phyloP scores from a whole-genome alignment of 805 yeast species.

The Yarrowia porcina region DNA sequence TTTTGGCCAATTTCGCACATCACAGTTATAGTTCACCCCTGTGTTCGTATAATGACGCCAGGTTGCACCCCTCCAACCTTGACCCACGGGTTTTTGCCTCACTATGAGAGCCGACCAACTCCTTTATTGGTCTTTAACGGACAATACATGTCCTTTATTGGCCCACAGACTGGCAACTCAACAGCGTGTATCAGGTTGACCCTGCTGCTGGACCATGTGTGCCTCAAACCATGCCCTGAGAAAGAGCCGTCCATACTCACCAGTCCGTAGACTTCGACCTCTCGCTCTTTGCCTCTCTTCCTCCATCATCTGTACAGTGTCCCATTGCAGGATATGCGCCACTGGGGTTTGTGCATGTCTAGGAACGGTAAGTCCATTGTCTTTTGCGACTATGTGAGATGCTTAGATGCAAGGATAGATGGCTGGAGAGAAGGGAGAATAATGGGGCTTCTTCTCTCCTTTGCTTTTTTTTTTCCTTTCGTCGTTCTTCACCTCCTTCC shows the following conservation, averaged over 20 bases:
- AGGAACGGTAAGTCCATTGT: conserved; percentile 15
- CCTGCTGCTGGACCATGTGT: too few species aligned
- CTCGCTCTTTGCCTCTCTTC: background rate
- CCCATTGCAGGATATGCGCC: background rate
- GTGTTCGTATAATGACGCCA: conserved; percentile 18
- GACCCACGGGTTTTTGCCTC: conserved; percentile 12
- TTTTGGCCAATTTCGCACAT: background rate
- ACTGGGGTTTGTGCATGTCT: background rate
- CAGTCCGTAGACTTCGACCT: background rate
- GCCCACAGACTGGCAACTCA: too few species aligned
- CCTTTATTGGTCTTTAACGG: too few species aligned
- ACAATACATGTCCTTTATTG: too few species aligned
- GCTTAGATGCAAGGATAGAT: background rate
- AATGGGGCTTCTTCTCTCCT: background rate
- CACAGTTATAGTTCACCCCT: conserved; percentile 21
- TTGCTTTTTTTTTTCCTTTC: background rate
- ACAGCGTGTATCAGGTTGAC: too few species aligned
- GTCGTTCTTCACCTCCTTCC: background rate
- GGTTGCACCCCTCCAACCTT: conserved; percentile 15
- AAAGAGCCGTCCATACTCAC: background rate
- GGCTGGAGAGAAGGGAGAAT: background rate
- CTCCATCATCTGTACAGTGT: background rate
- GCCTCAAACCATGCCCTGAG: background rate
- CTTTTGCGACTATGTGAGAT: background rate
- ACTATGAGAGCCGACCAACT: background rate